These are phyloP conservation scores for Wallemia hederae DNA, from an alignment of 1,284 basidiomycete species.

Conservation along the genomic window DNA sequence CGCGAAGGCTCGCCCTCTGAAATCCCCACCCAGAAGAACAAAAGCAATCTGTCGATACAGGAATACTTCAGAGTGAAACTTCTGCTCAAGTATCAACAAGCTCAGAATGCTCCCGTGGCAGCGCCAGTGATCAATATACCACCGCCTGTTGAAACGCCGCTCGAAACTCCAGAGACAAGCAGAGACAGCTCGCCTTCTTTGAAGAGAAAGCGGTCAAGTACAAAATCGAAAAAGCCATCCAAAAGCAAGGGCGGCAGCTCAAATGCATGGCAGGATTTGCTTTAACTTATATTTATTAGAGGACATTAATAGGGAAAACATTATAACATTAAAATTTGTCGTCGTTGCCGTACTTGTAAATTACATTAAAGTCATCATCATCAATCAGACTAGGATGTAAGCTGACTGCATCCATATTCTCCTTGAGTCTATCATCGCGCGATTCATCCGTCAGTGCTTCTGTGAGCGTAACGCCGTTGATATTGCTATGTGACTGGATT, in stretches of 20 bases:
- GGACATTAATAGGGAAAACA: neutral
- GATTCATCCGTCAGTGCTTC: neutral
- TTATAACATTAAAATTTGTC: neutral
- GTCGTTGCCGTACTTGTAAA: neutral
- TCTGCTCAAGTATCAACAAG: neutral
- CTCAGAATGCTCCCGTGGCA: neutral
- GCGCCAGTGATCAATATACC: neutral
- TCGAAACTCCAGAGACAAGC: neutral
- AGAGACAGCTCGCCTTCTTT: neutral
- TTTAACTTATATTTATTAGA: neutral
- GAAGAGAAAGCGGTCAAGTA: neutral
- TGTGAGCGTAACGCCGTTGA: neutral
- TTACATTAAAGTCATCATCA: neutral
- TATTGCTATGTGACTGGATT: neutral
- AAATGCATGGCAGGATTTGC: neutral
- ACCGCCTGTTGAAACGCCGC: neutral
- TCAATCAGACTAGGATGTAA: neutral
- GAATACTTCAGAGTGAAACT: constrained; percentile 1
- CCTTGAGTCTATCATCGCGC: neutral
- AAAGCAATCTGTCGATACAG: neutral
- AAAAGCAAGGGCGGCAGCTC: neutral
- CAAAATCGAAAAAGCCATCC: neutral
- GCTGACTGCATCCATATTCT: neutral
- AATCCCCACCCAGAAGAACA: neutral
- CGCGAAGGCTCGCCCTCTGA: neutral